Conservation (phyloP, 345 rosid genomes). For the Combretum micranthum region DNA sequence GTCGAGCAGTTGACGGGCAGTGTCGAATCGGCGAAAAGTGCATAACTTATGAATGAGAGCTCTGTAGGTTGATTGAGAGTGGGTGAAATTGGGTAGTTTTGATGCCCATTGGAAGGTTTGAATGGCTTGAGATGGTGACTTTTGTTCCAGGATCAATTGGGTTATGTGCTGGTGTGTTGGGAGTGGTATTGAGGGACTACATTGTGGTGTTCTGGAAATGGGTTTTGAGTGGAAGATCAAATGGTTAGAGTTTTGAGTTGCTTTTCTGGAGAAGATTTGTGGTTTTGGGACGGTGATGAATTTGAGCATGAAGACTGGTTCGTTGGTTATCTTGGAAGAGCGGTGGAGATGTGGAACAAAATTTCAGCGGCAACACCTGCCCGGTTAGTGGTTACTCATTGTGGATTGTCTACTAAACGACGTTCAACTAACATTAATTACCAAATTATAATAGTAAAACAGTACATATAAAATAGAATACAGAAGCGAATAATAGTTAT, state of each 20-base stretch:
- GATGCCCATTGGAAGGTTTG: conserved; percentile 79
- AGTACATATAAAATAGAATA: too few relatives aligned
- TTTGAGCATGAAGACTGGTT: conserved; percentile 9
- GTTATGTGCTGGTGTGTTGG: conserved; percentile 58
- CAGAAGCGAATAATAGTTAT: too few relatives aligned
- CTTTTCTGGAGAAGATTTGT: neutral
- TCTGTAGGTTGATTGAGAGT: conserved; percentile 75
- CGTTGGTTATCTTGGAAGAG: too few relatives aligned
- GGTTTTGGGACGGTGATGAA: neutral
- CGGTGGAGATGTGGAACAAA: too few relatives aligned
- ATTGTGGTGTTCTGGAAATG: conserved; percentile 18
- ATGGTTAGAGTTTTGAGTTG: neutral
- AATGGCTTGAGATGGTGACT: conserved; percentile 47
- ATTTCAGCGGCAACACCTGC: too few relatives aligned
- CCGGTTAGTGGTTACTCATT: too few relatives aligned
- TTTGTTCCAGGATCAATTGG: conserved; percentile 67
- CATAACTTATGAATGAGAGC: conserved; percentile 59
- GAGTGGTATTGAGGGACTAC: conserved; percentile 12
- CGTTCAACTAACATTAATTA: too few relatives aligned
- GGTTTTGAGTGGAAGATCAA: conserved; percentile 11
- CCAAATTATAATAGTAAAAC: too few relatives aligned
- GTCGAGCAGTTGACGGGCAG: conserved; percentile 70
- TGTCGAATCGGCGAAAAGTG: conserved; percentile 49
- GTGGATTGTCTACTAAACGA: too few relatives aligned
- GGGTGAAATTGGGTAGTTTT: conserved; percentile 48